Conservation (phyloP, 306 rosid genomes). For the Cicer cuneatum region DNA sequence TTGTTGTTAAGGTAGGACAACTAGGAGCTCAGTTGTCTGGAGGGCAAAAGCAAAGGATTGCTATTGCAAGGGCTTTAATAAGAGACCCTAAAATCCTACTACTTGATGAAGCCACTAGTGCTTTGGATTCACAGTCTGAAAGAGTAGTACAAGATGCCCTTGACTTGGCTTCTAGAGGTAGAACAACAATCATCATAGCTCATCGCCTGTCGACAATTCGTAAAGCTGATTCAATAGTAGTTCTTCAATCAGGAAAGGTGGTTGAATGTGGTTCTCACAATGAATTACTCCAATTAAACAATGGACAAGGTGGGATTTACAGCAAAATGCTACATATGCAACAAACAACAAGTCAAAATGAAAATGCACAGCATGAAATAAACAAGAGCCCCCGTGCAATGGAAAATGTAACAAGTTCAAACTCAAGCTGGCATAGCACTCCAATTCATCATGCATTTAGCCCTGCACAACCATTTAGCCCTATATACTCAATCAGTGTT, state of each 20-base stretch:
- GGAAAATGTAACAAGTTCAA: conserved; percentile 32
- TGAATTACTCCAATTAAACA: conserved; percentile 55
- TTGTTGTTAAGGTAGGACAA: conserved; percentile 67
- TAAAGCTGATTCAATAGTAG: conserved; percentile 64
- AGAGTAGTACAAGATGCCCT: conserved; percentile 72
- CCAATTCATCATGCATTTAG: conserved; percentile 49
- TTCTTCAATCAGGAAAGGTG: conserved; percentile 75
- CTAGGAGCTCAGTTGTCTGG: conserved; percentile 84
- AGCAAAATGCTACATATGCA: conserved; percentile 70
- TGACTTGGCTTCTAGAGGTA: conserved; percentile 73
- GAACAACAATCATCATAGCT: conserved; percentile 81
- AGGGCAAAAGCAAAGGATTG: conserved; percentile 91
- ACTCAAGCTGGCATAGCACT: conserved; percentile 49
- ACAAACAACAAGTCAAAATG: conserved; percentile 51
- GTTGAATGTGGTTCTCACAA: conserved; percentile 75
- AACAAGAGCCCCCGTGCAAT: conserved; percentile 28
- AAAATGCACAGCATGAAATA: conserved; percentile 26
- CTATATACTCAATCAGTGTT: conserved; percentile 59
- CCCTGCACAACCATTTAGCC: conserved; percentile 51
- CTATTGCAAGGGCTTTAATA: conserved; percentile 82
- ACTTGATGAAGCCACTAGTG: conserved; percentile 94
- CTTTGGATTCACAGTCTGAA: conserved; percentile 84
- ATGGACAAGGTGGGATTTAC: conserved; percentile 66
- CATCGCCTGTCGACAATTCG: conserved; percentile 79
- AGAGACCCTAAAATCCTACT: conserved; percentile 77